Conservation (phyloP, 2,329 filamentous ascomycete genomes). For the Pestalotiopsis sp. region DNA sequence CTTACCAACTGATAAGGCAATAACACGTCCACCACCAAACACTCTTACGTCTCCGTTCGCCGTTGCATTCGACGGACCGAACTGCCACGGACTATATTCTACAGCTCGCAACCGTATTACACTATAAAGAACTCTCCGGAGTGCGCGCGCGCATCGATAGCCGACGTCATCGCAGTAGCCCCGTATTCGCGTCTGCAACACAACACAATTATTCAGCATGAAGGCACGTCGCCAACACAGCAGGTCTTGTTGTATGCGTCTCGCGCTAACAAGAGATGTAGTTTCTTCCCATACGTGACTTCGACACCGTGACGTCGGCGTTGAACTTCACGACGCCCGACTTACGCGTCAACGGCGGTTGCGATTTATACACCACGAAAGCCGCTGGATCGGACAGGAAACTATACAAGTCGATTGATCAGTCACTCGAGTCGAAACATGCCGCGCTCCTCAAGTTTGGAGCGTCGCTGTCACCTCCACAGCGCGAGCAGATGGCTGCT, state of each 20-base stretch:
- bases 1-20: constrained; percentile 1
- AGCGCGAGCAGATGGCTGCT: constrained; percentile 69
- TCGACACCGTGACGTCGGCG: constrained; percentile 88
- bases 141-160: not conserved
- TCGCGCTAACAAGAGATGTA: constrained; percentile 38
- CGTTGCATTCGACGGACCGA: not conserved
- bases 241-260: not conserved
- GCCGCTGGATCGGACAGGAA: constrained; percentile 96
- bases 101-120: not conserved
- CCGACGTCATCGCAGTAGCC: not conserved
- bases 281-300: constrained; percentile 90
- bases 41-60: not conserved
- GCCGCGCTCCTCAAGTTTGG: constrained; percentile 85
- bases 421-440: constrained; percentile 88
- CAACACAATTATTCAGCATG: constrained; percentile 14
- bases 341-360: constrained; percentile 88
- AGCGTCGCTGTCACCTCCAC: constrained; percentile 82
- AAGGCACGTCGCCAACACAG: constrained; percentile 13
- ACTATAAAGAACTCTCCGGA: not conserved
- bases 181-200: not conserved
- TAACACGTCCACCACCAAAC: not conserved
- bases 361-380: constrained; percentile 97
- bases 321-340: constrained; percentile 96
- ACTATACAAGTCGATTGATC: constrained; percentile 92
- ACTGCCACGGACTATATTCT: not conserved